Evolutionary conservation across 2,329 filamentous ascomycete species (phyloP).

Genomic region (Penicillium sp.): DNA sequence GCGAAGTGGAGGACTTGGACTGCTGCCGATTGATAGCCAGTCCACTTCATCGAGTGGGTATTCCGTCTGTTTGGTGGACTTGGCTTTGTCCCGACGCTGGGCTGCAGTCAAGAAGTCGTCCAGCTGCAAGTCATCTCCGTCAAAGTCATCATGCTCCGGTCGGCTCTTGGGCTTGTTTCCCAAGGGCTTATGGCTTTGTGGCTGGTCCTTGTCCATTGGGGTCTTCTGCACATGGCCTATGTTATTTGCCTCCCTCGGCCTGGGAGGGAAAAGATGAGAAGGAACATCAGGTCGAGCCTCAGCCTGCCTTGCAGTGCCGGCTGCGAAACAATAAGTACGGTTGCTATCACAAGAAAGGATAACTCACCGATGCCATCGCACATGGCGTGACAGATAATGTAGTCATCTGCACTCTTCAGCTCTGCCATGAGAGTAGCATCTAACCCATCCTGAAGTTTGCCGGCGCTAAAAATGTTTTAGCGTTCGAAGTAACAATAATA

Average conservation of each 20-base stretch:
- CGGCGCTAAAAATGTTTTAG: slow-evolving; percentile 48
- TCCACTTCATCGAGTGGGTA: slow-evolving; percentile 16
- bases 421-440: slow-evolving; percentile 58
- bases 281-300: slow-evolving; percentile 50
- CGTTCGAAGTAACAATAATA: slow-evolving; percentile 14
- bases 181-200: not conserved
- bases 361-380: slow-evolving; percentile 74
- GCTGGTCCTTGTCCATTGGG: slow-evolving; percentile 2
- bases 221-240: not conserved
- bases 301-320: slow-evolving; percentile 54
- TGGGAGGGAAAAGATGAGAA: slow-evolving; percentile 39
- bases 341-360: not conserved
- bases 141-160: slow-evolving; percentile 47
- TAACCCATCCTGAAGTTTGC: slow-evolving; percentile 59
- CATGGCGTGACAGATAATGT: slow-evolving; percentile 65
- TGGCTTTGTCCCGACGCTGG: not conserved
- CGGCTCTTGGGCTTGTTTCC: not conserved
- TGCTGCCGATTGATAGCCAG: slow-evolving; percentile 19
- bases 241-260: not conserved
- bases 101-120: slow-evolving; percentile 46
- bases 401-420: slow-evolving; percentile 52
- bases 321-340: slow-evolving; percentile 32
- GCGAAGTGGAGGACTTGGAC: slow-evolving; percentile 5
- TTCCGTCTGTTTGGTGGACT: not conserved
- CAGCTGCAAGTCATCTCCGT: slow-evolving; percentile 51